Evolutionary conservation across 2,329 filamentous ascomycete genomes (phyloP).

Genomic region (Capronia americana): DNA sequence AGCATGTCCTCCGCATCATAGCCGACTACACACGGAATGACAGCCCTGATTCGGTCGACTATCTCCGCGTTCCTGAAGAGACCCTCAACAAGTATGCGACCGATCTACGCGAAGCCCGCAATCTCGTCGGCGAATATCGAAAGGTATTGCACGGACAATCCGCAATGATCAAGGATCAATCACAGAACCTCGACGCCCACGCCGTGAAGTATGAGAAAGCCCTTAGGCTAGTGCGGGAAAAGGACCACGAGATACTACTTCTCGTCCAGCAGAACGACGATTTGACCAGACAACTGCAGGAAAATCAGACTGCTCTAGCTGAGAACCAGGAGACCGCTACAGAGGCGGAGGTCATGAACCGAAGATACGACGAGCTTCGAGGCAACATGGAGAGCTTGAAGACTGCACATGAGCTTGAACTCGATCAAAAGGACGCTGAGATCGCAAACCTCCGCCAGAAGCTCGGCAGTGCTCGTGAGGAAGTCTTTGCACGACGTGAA

Average conservation of each 20-base stretch:
- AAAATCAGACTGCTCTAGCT: slow-evolving; percentile 16
- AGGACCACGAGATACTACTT: slow-evolving; percentile 33
- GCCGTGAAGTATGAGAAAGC: slow-evolving; percentile 25
- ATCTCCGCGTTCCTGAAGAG: slow-evolving; percentile 32
- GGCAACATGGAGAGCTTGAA: slow-evolving; percentile 30
- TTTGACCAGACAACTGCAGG: slow-evolving; percentile 21
- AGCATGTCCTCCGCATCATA: slow-evolving; percentile 33
- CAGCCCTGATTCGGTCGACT: slow-evolving; percentile 11
- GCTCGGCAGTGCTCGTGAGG: slow-evolving; percentile 34
- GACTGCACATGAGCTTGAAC: slow-evolving; percentile 29
- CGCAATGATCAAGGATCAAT: slow-evolving; percentile 30
- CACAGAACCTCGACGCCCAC: slow-evolving; percentile 21
- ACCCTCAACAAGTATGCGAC: slow-evolving; percentile 21
- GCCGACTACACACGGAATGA: slow-evolving; percentile 27
- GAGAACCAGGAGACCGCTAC: slow-evolving; percentile 10
- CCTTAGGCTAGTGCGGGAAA: slow-evolving; percentile 22
- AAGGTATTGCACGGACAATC: slow-evolving; percentile 26
- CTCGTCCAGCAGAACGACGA: slow-evolving; percentile 28
- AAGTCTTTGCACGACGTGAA: slow-evolving; percentile 31
- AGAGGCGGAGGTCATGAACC: slow-evolving; percentile 19
- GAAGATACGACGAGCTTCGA: slow-evolving; percentile 31
- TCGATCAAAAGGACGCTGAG: slow-evolving; percentile 32
- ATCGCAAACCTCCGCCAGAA: slow-evolving; percentile 32
- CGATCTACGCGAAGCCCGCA: slow-evolving; percentile 23
- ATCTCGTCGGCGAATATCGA: slow-evolving; percentile 26